Evolutionary conservation across 208 protist species (phyloP).

Genomic region (Strigomonas galati): DNA sequence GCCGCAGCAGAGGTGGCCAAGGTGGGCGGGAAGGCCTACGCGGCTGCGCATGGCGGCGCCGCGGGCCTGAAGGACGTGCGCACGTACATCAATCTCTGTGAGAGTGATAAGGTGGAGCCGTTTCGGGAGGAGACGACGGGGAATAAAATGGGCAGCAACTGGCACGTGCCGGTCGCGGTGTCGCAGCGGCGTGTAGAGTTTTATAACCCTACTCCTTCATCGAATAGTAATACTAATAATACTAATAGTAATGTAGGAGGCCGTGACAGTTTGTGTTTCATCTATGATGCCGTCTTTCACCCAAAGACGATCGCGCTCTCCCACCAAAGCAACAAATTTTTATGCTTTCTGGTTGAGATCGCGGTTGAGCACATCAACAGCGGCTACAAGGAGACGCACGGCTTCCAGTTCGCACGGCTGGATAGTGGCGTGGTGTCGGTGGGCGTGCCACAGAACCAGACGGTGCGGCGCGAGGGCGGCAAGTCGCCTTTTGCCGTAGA

Average conservation of each 20-base stretch:
- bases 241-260: slow-evolving; percentile 6
- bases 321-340: slow-evolving; percentile 70
- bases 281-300: slow-evolving; percentile 89
- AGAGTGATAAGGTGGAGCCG: slow-evolving; percentile 75
- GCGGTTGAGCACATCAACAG: slow-evolving; percentile 90
- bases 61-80: slow-evolving; percentile 11
- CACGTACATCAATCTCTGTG: slow-evolving; percentile 77
- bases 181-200: slow-evolving; percentile 67
- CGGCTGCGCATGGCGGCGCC: neutral
- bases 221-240: neutral
- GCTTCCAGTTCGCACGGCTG: slow-evolving; percentile 69
- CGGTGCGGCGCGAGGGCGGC: slow-evolving; percentile 42
- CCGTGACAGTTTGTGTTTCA: slow-evolving; percentile 28
- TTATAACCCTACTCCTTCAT: slow-evolving; percentile 13
- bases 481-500: slow-evolving; percentile 47
- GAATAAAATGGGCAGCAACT: slow-evolving; percentile 68
- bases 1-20: slow-evolving; percentile 15
- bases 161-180: slow-evolving; percentile 84
- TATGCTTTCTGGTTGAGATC: slow-evolving; percentile 91
- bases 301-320: slow-evolving; percentile 67
- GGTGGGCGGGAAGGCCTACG: neutral
- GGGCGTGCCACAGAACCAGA: slow-evolving; percentile 82
- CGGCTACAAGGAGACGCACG: slow-evolving; percentile 75
- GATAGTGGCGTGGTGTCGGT: slow-evolving; percentile 46
- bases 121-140: slow-evolving; percentile 69